These are phyloP conservation scores for Udeniomyces megalosporus DNA, from an alignment of 768 basidiomycete genomes.

Conservation along the genomic window DNA sequence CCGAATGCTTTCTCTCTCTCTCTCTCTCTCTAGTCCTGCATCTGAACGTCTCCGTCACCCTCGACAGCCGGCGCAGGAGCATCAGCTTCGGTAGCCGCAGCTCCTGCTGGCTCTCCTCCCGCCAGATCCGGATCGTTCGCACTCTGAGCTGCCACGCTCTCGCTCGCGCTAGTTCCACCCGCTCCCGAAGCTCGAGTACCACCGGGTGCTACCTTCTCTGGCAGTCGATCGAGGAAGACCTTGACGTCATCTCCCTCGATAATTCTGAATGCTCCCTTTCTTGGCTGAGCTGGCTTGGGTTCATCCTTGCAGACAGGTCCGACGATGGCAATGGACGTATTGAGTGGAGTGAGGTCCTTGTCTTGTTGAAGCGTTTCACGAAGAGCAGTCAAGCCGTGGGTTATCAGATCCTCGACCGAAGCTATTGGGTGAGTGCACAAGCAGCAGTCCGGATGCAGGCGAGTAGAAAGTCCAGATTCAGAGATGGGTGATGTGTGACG, in stretches of 20 bases:
- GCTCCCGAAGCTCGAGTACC: constrained; percentile 17
- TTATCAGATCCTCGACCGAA: constrained; percentile 65
- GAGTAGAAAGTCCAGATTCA: neutral
- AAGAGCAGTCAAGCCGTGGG: constrained; percentile 84
- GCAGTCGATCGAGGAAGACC: constrained; percentile 61
- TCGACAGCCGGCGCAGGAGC: constrained; percentile 33
- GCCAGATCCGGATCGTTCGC: constrained; percentile 16
- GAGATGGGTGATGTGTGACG: neutral
- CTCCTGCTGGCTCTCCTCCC: constrained; percentile 25
- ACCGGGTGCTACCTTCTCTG: constrained; percentile 42
- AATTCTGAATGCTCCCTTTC: constrained; percentile 58
- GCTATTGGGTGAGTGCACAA: constrained; percentile 18
- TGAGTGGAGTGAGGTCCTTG: constrained; percentile 81
- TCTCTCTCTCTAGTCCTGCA: constrained; percentile 41
- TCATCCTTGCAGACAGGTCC: constrained; percentile 32
- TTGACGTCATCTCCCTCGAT: constrained; percentile 66
- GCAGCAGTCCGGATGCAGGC: constrained; percentile 35
- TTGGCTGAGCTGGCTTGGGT: constrained; percentile 30
- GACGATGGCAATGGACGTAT: constrained; percentile 88
- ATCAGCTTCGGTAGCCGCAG: constrained; percentile 37
- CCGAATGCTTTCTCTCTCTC: neutral
- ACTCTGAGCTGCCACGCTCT: constrained; percentile 14
- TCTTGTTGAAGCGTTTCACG: constrained; percentile 96
- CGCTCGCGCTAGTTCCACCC: neutral
- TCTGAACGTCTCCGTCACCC: constrained; percentile 67